Conservation (phyloP, 345 rosid genomes). For the Eucalyptus pauciflora region DNA sequence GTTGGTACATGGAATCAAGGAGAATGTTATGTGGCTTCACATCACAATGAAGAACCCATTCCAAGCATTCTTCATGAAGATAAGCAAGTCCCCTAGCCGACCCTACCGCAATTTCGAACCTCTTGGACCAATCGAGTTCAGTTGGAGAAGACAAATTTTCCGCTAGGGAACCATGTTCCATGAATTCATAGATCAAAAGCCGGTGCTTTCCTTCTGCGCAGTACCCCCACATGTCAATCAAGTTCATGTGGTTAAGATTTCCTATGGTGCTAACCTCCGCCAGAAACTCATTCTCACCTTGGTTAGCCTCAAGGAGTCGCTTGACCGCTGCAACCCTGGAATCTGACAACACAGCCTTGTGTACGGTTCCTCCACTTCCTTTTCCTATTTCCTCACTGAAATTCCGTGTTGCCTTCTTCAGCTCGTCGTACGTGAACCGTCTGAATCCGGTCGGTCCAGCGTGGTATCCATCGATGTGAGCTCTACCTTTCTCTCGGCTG, state of each 20-base stretch:
- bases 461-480: background rate
- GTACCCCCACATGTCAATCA: background rate
- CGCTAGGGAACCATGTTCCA: background rate
- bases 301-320: background rate
- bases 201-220: background rate
- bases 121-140: background rate
- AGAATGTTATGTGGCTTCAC: background rate
- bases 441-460: background rate
- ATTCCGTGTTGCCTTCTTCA: background rate
- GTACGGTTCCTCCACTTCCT: background rate
- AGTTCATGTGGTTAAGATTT: background rate
- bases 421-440: background rate
- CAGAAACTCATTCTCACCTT: background rate
- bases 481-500: background rate
- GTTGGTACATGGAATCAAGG: background rate
- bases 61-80: background rate
- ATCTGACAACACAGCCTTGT: background rate
- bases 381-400: background rate
- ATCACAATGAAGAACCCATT: background rate
- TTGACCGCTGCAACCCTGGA: background rate
- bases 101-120: background rate
- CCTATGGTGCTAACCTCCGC: background rate
- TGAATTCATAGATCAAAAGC: background rate
- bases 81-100: background rate
- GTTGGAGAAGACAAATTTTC: background rate